These are phyloP conservation scores for Tuber microsphaerosporum DNA, from an alignment of 495 filamentous ascomycete genomes.

Conservation along the genomic window DNA sequence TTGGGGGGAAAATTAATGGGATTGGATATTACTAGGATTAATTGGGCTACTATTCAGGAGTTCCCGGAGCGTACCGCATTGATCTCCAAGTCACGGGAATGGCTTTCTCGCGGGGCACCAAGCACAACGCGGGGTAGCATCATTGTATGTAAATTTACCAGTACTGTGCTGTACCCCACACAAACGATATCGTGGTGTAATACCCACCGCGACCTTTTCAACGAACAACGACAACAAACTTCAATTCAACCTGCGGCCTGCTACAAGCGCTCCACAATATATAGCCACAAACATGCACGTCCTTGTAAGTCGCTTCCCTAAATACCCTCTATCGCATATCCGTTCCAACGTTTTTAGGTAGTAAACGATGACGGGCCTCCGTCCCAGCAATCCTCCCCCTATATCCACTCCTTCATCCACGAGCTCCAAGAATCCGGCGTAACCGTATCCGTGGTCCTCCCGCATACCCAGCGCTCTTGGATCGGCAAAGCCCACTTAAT, in stretches of 20 bases:
- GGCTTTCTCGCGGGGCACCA: too few relatives aligned
- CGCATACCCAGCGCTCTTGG: conserved; percentile 89
- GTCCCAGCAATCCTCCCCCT: conserved; percentile 81
- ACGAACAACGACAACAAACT: neutral
- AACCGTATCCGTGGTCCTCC: conserved; percentile 79
- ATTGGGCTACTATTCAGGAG: too few relatives aligned
- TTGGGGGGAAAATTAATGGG: too few relatives aligned
- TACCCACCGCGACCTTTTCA: too few relatives aligned
- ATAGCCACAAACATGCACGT: conserved; percentile 11
- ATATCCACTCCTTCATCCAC: conserved; percentile 76
- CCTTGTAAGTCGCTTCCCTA: conserved; percentile 9
- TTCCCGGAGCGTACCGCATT: too few relatives aligned
- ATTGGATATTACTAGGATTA: too few relatives aligned
- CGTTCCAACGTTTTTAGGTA: conserved; percentile 47
- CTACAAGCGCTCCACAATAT: neutral
- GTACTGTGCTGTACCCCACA: too few relatives aligned
- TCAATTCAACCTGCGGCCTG: neutral
- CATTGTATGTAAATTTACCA: too few relatives aligned
- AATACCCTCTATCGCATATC: neutral
- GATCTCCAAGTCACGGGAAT: too few relatives aligned
- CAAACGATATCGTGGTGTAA: too few relatives aligned
- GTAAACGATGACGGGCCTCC: conserved; percentile 96
- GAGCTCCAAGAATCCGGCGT: conserved; percentile 72
- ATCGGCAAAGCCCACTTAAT: conserved; percentile 96
- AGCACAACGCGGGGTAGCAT: too few relatives aligned